Conservation (phyloP, 305 asterid species). For the Vinca major region DNA sequence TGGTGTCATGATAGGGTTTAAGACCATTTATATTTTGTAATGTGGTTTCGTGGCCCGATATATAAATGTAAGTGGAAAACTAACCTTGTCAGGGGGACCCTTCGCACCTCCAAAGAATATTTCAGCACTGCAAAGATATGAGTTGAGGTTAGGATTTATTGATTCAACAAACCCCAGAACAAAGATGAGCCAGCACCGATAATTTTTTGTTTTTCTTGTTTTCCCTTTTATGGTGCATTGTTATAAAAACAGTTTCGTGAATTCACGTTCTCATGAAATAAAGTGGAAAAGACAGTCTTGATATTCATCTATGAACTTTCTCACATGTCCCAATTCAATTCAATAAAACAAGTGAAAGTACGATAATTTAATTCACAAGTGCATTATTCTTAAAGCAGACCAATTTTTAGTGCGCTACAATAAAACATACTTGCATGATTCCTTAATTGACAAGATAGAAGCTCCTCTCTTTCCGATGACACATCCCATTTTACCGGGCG, state of each 20-base stretch:
- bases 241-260: not conserved
- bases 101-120: constrained; percentile 75
- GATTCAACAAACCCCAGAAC: too few relatives aligned
- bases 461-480: constrained; percentile 80
- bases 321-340: not conserved
- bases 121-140: constrained; percentile 70
- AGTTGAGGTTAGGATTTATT: not conserved
- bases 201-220: too few relatives aligned
- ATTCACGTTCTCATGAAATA: not conserved
- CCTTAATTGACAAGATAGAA: constrained; percentile 66
- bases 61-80: constrained; percentile 17
- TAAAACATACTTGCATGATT: constrained; percentile 68
- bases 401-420: not conserved
- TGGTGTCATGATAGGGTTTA: not conserved
- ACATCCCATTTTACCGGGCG: constrained; percentile 83
- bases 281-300: not conserved
- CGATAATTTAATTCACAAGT: not conserved
- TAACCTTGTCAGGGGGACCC: constrained; percentile 92
- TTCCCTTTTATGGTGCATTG: too few relatives aligned
- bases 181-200: too few relatives aligned
- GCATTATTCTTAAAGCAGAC: not conserved
- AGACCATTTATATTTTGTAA: too few relatives aligned
- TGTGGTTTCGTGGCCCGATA: not conserved
- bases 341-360: not conserved
- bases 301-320: not conserved